Evolutionary conservation across 176 grass and related monocot genomes (phyloP), one percentile per base, ranked within the genome.

Genomic region (Zoysia japonica): DNA sequence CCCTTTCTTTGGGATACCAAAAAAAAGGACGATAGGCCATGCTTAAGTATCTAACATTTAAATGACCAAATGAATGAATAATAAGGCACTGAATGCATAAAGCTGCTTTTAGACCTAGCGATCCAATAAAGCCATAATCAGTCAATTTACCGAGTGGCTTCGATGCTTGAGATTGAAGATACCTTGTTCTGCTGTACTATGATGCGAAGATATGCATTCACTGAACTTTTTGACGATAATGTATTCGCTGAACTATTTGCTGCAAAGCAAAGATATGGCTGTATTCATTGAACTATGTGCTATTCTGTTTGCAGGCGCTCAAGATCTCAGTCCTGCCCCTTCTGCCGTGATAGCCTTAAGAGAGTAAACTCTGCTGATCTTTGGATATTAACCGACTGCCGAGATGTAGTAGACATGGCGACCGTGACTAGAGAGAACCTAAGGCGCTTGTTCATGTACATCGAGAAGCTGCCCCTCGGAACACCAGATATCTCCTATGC

Each of bases 331-430:
- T 97, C 94, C 1, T 94, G 94, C 65, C 94, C 94, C 35, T 97
- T 97, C 74, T 97, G 94, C 69, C 89, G 94, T 4, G 94, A 94
- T 71, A 90, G 87, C 42, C 84, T 97, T 12, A 97, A 92, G 43
- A 76, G 87, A 88, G 89, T 97, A 9, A 92, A 97, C 37, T 87
- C 94, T 40, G 83, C 87, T 9, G 91, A 97, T 12, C 80, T 94
- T 4, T 97, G 94, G 94, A 86, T 97, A 70, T 79, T 94, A 65
- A 92, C 85, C 0, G 89, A 94, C 47, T 82, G 63, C 20, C 73
- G 73, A 35, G 91, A 94, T 47, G 42, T 91, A 6, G 69, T 97
- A 46, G 94, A 94, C 87, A 90, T 86, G 87, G 80, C 71, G 72
- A 94, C 85, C 0, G 75, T 97, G 19, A 89, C 84, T 1, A 92